Base-by-base conservation (phyloP, 305 asterid species). In the Plantago coronopus region DNA sequence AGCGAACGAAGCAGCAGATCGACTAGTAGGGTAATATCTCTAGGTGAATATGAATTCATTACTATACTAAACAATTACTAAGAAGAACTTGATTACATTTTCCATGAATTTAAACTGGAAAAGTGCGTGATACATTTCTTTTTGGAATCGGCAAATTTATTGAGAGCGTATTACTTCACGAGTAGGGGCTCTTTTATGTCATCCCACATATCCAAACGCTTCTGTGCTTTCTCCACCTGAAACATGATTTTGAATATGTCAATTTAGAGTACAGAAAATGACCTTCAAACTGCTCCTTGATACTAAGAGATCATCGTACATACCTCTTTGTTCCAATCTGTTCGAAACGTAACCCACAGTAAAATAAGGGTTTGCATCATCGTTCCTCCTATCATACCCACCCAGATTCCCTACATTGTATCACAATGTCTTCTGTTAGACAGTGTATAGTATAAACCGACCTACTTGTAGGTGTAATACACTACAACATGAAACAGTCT, bases 331-430 rank as follows among this genome's bases (percentile, higher is more conserved):
- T 77, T 63, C 96, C 94, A 87, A 42, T 87, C 91, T 0, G 96
- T 76, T 1, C 79, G 84, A 56, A 72, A 78, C 51, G 96, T 90
- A 2, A 72, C 79, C 95, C 94, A 90, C 5, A 90, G 61, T 48
- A 90, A 70, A 57, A 90, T 87, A 15, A 85, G 18, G 2, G 96
- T 90, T 62, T 87, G 96, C 96, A 87, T 77, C 67, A 80, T 38
- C 14, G 96, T 90, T 42, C 97, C 97, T 42, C 91, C 96, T 2
- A 90, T 81, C 95, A 90, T 85, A n/a, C 97, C 97, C 0, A 78
- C 59, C 97, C 96, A 90, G 61, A 90, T 76, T 9, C 97, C 97
- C 96, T 90, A 47, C n/a, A n/a, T n/a, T n/a, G n/a, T n/a, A n/a
- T n/a, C n/a, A n/a, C n/a, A n/a, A n/a, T n/a, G n/a, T n/a, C n/a